Conservation (phyloP, 371 early-diverging fungal species). For the Fennellomyces sp. region DNA sequence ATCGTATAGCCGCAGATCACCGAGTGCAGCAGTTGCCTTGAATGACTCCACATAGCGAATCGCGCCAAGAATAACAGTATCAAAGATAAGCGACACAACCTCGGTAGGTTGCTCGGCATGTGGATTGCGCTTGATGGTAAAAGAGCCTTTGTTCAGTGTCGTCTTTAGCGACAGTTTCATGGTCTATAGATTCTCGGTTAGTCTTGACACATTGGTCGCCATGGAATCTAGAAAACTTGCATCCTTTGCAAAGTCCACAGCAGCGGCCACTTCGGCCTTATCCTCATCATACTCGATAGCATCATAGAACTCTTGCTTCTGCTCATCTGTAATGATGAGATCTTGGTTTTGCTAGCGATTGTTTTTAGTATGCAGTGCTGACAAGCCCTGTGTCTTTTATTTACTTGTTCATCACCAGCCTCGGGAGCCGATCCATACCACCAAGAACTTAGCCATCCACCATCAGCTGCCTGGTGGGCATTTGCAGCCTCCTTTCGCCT, state of each 20-base stretch:
- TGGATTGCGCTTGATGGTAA: constrained; percentile 76
- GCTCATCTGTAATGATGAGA: constrained; percentile 69
- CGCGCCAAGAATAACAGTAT: constrained; percentile 54
- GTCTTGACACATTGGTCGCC: not conserved
- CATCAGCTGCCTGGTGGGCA: constrained; percentile 20
- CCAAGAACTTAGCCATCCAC: constrained; percentile 71
- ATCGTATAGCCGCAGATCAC: constrained; percentile 81
- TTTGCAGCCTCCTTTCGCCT: constrained; percentile 30
- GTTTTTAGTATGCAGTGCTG: not conserved
- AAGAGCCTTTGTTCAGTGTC: constrained; percentile 83
- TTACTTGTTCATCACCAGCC: constrained; percentile 9
- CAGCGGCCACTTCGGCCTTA: constrained; percentile 59
- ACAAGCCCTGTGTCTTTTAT: not conserved
- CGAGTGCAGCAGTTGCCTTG: constrained; percentile 73
- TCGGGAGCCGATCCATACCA: constrained; percentile 50
- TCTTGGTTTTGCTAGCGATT: constrained; percentile 27
- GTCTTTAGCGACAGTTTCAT: constrained; percentile 71
- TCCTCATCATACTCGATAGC: constrained; percentile 95
- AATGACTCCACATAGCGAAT: constrained; percentile 73
- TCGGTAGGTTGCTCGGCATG: constrained; percentile 56
- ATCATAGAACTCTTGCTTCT: constrained; percentile 88
- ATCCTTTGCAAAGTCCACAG: constrained; percentile 81
- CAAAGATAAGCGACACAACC: constrained; percentile 70
- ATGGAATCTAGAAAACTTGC: constrained; percentile 33
- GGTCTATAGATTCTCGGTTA: constrained; percentile 31